These are phyloP conservation scores for Claviceps sp. DNA, from an alignment of 2,329 filamentous ascomycete genomes.

Conservation along the genomic window DNA sequence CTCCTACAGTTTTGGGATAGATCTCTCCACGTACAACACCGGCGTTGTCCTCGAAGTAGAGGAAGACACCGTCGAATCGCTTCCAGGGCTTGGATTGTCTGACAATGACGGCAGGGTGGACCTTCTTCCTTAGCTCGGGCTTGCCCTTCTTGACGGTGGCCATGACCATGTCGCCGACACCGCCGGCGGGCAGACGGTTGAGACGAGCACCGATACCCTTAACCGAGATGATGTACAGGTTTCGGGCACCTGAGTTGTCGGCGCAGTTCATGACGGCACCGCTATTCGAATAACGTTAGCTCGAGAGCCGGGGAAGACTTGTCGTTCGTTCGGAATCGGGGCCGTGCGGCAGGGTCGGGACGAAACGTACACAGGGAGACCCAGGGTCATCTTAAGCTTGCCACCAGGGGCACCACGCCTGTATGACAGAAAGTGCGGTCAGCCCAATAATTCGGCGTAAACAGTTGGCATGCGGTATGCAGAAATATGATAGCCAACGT, in stretches of 20 bases:
- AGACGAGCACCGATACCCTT: conserved; percentile 96
- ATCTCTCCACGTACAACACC: conserved; percentile 64
- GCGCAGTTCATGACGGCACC: conserved; percentile 99
- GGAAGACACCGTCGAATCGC: conserved; percentile 93
- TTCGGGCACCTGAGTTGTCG: conserved; percentile 97
- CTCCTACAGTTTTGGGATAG: neutral
- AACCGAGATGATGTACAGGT: conserved; percentile 99
- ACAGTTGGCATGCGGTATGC: neutral
- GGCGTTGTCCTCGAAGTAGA: conserved; percentile 99
- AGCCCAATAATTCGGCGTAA: neutral
- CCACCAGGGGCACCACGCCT: conserved; percentile 90
- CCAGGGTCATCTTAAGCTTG: conserved; percentile 99
- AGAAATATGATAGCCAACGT: neutral
- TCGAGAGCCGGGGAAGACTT: neutral
- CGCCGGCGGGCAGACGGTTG: conserved; percentile 91
- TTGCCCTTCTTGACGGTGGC: conserved; percentile 99
- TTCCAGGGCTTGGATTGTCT: conserved; percentile 99
- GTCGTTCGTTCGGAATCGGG: conserved; percentile 2
- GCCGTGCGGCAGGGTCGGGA: neutral
- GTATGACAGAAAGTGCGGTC: conserved; percentile 6
- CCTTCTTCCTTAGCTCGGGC: conserved; percentile 99
- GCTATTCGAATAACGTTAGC: conserved; percentile 32
- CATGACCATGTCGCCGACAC: conserved; percentile 99
- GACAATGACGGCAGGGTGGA: conserved; percentile 98
- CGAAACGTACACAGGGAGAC: conserved; percentile 87